A percentile compares a stretch with the other conserved stretches of the same genome.
Conservation (phyloP, 1,284 basidiomycete species). For the Apiotrichum gamsii region DNA sequence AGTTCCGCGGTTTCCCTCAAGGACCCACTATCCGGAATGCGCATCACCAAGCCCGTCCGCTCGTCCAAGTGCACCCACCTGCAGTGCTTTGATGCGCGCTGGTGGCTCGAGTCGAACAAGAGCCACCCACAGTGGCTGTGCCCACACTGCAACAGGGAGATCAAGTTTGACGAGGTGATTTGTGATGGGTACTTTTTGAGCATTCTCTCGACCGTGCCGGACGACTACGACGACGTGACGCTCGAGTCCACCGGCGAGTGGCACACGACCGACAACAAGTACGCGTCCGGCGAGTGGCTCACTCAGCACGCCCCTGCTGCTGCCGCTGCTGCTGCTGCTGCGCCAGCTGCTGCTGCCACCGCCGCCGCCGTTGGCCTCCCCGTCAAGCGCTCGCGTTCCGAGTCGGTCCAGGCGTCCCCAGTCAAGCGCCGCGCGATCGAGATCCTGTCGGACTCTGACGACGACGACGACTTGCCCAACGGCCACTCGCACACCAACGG, state of each 20-base stretch:
- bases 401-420: neutral
- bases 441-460: constrained; percentile 69
- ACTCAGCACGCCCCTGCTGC: no score
- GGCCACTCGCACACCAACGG: constrained; percentile 4
- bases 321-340: constrained; percentile 3
- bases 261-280: constrained; percentile 84
- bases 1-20: constrained; percentile 81
- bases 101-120: constrained; percentile 93
- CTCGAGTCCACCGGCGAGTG: constrained; percentile 92
- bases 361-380: neutral
- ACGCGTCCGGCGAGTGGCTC: constrained; percentile 67
- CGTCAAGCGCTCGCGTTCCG: constrained; percentile 6
- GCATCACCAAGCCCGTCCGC: constrained; percentile 77
- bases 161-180: constrained; percentile 76
- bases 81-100: constrained; percentile 92
- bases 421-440: constrained; percentile 51
- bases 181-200: constrained; percentile 61
- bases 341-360: neutral
- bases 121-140: constrained; percentile 94
- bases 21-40: constrained; percentile 84
- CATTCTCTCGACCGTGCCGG: constrained; percentile 50
- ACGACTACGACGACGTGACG: constrained; percentile 80
- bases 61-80: constrained; percentile 79
- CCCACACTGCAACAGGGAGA: constrained; percentile 80
- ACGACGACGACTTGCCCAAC: constrained; percentile 53